These are phyloP conservation scores for Fusarium dlaminii DNA, from an alignment of 2,329 filamentous ascomycete genomes.

Conservation along the genomic window DNA sequence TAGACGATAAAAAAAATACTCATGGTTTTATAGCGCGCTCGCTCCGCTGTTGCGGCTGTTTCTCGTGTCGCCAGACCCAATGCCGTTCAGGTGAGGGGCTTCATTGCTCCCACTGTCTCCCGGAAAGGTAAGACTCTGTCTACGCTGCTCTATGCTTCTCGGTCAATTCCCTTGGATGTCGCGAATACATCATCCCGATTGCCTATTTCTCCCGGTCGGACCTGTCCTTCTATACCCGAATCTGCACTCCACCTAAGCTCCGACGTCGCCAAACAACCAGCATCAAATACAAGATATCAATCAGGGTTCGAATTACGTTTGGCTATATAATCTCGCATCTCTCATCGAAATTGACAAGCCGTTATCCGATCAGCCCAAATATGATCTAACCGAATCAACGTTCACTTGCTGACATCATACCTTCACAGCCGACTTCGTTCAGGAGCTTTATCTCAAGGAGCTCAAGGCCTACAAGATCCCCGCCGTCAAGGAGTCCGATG, in stretches of 20 bases:
- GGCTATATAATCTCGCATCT: not conserved
- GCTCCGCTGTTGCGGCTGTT: constrained; percentile 59
- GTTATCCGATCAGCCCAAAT: not conserved
- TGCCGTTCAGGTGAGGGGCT: constrained; percentile 62
- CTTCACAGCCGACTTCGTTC: constrained; percentile 87
- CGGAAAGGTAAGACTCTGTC: constrained; percentile 64
- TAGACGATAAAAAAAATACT: not conserved
- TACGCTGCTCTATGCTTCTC: not conserved
- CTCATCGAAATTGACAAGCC: not conserved
- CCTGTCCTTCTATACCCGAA: constrained; percentile 40
- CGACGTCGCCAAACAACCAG: constrained; percentile 37
- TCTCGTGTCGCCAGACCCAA: constrained; percentile 55
- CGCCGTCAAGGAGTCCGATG: constrained; percentile 83
- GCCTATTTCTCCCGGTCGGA: constrained; percentile 30
- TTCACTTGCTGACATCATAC: constrained; percentile 42
- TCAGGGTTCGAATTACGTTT: not conserved
- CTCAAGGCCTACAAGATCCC: constrained; percentile 94
- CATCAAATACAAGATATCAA: not conserved
- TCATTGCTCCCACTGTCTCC: constrained; percentile 69
- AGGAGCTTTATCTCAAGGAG: constrained; percentile 97
- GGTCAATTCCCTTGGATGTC: not conserved
- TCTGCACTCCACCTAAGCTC: constrained; percentile 42
- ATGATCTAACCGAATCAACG: not conserved
- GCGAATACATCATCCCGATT: constrained; percentile 13
- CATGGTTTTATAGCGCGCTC: constrained; percentile 57